Evolutionary conservation across 768 basidiomycete species (phyloP).

Genomic region (Pilatotrama ljubarskyi): DNA sequence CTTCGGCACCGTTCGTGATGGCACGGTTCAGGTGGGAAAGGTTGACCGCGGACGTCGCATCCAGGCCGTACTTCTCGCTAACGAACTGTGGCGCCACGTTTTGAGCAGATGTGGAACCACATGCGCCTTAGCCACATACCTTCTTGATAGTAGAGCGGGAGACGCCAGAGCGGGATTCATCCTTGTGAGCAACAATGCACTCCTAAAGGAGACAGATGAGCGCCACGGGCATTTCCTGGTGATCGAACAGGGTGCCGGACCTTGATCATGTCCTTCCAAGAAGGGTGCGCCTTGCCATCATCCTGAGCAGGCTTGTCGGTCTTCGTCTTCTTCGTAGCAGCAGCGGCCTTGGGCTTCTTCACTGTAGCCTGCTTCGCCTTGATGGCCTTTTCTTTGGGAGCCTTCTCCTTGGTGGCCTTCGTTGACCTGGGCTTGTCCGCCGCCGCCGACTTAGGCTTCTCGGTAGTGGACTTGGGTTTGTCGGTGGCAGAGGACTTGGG

Average conservation of each 20-base stretch:
- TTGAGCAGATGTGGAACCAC: not conserved
- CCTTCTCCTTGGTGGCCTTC: not conserved
- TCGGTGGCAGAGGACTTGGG: conserved; percentile 20
- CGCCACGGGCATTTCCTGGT: too few relatives aligned
- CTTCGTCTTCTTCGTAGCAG: conserved; percentile 11
- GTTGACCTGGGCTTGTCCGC: conserved; percentile 8
- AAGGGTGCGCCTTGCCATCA: conserved; percentile 31
- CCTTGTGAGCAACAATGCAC: conserved; percentile 65
- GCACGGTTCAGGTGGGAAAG: conserved; percentile 52
- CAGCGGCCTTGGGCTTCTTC: conserved; percentile 23
- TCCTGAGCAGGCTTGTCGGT: conserved; percentile 18
- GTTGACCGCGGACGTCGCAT: conserved; percentile 40
- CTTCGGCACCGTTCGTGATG: conserved; percentile 52
- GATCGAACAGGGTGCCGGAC: conserved; percentile 15
- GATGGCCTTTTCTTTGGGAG: not conserved
- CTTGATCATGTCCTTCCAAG: conserved; percentile 43
- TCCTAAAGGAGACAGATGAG: conserved; percentile 50
- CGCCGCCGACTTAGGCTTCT: conserved; percentile 18
- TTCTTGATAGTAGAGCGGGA: conserved; percentile 77
- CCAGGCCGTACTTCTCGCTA: conserved; percentile 53
- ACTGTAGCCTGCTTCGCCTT: conserved; percentile 13
- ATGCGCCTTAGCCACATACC: conserved; percentile 24
- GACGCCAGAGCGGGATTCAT: conserved; percentile 69
- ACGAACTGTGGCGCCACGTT: conserved; percentile 43
- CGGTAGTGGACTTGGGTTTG: conserved; percentile 14